Conservation (phyloP, 2,329 filamentous ascomycete genomes). For the Beauveria australis region DNA sequence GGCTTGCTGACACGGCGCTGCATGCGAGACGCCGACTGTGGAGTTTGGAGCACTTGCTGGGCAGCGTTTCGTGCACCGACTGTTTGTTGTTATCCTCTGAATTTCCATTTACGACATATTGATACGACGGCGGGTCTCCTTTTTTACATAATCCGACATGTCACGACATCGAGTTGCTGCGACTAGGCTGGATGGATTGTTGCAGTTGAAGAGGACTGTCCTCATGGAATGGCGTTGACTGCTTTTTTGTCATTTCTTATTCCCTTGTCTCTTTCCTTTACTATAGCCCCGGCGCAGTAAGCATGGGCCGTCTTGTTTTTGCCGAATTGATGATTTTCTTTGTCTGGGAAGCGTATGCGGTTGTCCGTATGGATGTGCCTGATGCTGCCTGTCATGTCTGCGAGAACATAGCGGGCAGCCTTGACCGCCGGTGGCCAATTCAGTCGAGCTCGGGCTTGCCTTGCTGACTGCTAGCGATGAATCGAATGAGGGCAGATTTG, state of each 20-base stretch:
- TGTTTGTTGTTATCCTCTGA: neutral
- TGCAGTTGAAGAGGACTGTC: neutral
- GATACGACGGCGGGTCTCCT: constrained; percentile 4
- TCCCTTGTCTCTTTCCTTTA: neutral
- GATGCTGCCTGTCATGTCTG: neutral
- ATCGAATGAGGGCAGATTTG: too few relatives aligned
- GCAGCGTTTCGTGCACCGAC: neutral
- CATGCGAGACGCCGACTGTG: neutral
- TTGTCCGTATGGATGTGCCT: neutral
- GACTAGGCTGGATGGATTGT: neutral
- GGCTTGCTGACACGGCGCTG: neutral
- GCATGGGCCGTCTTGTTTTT: constrained; percentile 5
- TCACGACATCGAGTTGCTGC: constrained; percentile 6
- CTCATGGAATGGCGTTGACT: constrained; percentile 7
- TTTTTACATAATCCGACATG: constrained; percentile 9
- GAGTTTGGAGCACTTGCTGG: constrained; percentile 11
- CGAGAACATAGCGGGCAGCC: too few relatives aligned
- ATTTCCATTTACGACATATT: constrained; percentile 7
- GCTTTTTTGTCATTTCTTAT: neutral
- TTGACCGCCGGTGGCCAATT: too few relatives aligned
- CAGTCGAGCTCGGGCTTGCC: too few relatives aligned
- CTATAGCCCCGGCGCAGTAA: constrained; percentile 8
- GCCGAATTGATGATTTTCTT: constrained; percentile 4
- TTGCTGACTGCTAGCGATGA: too few relatives aligned
- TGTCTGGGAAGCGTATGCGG: neutral